phyloP scores from a whole-genome alignment of 2,329 filamentous ascomycete species.

The Akanthomyces muscarius region DNA sequence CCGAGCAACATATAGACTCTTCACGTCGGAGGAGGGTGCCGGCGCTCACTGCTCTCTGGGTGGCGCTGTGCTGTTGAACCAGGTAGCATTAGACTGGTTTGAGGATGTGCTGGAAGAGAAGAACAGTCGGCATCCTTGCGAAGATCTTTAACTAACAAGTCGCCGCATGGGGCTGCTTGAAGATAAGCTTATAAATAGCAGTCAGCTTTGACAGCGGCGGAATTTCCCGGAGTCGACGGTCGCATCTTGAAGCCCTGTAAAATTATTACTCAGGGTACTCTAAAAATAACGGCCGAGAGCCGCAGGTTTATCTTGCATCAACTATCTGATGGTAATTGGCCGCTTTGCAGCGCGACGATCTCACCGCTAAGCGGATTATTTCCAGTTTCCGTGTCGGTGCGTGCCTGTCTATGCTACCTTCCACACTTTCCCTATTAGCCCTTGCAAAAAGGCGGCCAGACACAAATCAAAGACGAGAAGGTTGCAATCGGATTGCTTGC shows the following conservation, averaged over 20 bases:
- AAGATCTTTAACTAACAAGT: not conserved
- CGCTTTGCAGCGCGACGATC: not conserved
- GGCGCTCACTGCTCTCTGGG: slow-evolving; percentile 7
- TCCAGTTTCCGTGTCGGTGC: not conserved
- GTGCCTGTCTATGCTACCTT: no score
- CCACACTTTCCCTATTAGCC: not conserved
- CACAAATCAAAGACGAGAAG: no score
- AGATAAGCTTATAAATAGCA: slow-evolving; percentile 7
- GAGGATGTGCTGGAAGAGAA: not conserved
- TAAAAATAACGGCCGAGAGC: not conserved
- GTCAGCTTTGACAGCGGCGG: not conserved
- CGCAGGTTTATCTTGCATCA: not conserved
- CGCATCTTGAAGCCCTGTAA: not conserved
- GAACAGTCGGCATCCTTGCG: not conserved
- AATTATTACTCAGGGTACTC: not conserved
- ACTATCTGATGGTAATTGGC: not conserved
- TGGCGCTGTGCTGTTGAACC: not conserved
- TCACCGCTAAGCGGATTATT: not conserved
- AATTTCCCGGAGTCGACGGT: not conserved
- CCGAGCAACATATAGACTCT: not conserved
- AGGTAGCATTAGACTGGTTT: slow-evolving; percentile 9
- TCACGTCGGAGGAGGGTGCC: not conserved
- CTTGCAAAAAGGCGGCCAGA: not conserved
- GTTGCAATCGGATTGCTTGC: not conserved
- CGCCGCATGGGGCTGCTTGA: not conserved